Evolutionary conservation across 768 basidiomycete genomes (phyloP).

Genomic region (Gloeophyllum trabeum): DNA sequence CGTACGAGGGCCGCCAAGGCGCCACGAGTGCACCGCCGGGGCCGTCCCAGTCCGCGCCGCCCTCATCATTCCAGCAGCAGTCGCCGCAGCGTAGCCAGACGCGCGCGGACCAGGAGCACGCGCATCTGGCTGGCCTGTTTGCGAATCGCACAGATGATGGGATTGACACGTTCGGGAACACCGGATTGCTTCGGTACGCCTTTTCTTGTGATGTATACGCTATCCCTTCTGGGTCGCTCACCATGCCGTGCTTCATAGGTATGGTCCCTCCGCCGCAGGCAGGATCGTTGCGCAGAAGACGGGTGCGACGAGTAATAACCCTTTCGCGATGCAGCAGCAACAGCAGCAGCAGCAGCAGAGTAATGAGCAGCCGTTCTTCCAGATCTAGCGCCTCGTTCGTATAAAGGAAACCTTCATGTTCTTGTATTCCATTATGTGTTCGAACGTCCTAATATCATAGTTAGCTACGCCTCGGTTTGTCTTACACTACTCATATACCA

Average conservation of each 20-base stretch:
- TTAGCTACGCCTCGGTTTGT: no score
- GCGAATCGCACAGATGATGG: slow-evolving; percentile 83
- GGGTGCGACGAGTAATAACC: slow-evolving; percentile 35
- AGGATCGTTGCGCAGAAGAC: slow-evolving; percentile 33
- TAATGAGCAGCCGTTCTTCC: slow-evolving; percentile 72
- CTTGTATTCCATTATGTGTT: no score
- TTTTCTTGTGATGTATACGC: slow-evolving; percentile 11
- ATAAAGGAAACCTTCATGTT: no score
- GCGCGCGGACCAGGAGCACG: slow-evolving; percentile 57
- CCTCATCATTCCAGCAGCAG: slow-evolving; percentile 23
- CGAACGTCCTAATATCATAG: no score
- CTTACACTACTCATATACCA: no score
- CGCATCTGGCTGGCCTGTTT: slow-evolving; percentile 69
- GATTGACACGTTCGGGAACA: slow-evolving; percentile 91
- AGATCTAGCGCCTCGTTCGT: slow-evolving; percentile 31
- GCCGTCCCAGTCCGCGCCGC: slow-evolving; percentile 26
- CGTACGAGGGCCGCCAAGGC: slow-evolving; percentile 29
- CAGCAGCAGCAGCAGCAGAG: slow-evolving; percentile 31
- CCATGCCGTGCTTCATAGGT: slow-evolving; percentile 9
- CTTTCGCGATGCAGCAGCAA: slow-evolving; percentile 48
- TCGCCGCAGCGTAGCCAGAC: slow-evolving; percentile 25
- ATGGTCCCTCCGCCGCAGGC: slow-evolving; percentile 44
- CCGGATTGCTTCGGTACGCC: slow-evolving; percentile 56
- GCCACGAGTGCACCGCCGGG: slow-evolving; percentile 23
- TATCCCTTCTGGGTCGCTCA: slow-evolving; percentile 5